phyloP scores from a whole-genome alignment of 2,329 filamentous ascomycete species.

The Tympanopsis confertula region DNA sequence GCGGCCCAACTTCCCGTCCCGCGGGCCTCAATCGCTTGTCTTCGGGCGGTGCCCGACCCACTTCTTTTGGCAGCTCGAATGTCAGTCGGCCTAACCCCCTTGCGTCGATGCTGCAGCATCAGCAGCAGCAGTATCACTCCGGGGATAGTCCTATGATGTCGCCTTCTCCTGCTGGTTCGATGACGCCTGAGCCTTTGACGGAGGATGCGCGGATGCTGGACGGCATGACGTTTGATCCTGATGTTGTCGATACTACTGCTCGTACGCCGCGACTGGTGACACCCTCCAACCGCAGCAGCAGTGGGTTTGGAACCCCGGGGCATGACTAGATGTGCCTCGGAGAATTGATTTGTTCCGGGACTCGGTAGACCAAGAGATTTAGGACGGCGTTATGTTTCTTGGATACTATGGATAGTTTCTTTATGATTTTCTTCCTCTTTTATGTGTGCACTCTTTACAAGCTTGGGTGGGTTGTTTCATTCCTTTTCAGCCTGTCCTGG shows the following conservation, averaged over 20 bases:
- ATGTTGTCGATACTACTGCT: neutral
- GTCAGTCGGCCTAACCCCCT: slow-evolving; percentile 17
- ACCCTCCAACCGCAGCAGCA: neutral
- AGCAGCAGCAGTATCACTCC: too few species aligned
- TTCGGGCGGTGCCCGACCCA: slow-evolving; percentile 19
- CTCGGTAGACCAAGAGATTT: too few species aligned
- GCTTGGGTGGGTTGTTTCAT: too few species aligned
- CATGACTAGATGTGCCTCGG: too few species aligned
- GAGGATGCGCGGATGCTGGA: neutral
- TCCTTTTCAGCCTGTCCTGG: too few species aligned
- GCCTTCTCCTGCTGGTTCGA: neutral
- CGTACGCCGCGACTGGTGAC: neutral
- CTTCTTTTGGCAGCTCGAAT: slow-evolving; percentile 7
- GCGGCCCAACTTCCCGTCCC: slow-evolving; percentile 59
- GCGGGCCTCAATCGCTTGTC: slow-evolving; percentile 30
- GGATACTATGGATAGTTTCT: too few species aligned
- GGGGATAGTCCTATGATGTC: neutral
- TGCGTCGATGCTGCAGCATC: neutral
- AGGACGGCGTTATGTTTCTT: too few species aligned
- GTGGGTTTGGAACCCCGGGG: too few species aligned
- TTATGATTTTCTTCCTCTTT: too few species aligned
- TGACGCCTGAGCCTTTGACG: neutral
- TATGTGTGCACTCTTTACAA: too few species aligned
- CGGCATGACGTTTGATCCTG: neutral
- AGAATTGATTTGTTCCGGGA: too few species aligned